Evolutionary conservation across 1,284 basidiomycete species (phyloP).

Genomic region (Mycena sp.): DNA sequence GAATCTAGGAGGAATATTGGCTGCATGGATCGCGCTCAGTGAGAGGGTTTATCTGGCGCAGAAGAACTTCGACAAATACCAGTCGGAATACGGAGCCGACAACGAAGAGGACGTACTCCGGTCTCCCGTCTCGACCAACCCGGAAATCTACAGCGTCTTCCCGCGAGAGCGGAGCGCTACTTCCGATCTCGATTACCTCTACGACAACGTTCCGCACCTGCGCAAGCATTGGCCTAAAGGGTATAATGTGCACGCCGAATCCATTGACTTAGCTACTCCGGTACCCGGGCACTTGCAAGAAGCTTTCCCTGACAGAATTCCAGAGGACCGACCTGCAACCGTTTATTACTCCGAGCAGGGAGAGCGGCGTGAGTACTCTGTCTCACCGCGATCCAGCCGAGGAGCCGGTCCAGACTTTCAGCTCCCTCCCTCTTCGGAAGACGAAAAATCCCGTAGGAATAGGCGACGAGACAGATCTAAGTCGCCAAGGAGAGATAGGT

Average conservation of each 20-base stretch:
- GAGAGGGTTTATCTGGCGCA: not conserved
- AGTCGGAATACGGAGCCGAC: not conserved
- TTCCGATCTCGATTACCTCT: not conserved
- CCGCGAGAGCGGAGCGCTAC: not conserved
- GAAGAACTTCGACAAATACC: not conserved
- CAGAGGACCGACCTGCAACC: not conserved
- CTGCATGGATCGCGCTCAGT: not conserved
- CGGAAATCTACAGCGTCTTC: not conserved
- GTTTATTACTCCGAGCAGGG: not conserved
- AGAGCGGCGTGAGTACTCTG: too few species aligned
- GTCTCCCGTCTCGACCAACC: constrained; percentile 9
- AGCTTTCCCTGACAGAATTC: not conserved
- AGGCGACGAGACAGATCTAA: too few species aligned
- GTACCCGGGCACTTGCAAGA: not conserved
- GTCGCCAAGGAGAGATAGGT: too few species aligned
- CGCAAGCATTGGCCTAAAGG: not conserved
- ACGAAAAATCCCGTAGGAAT: too few species aligned
- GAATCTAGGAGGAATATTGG: not conserved
- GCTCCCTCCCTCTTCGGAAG: too few species aligned
- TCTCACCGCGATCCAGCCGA: too few species aligned
- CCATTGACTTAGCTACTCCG: fast-evolving
- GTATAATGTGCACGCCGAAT: not conserved
- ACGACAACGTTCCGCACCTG: not conserved
- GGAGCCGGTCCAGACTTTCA: too few species aligned
- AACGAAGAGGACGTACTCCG: not conserved